phyloP scores from a whole-genome alignment of 2,329 filamentous ascomycete species.

The Zymoseptoria pseudotritici region DNA sequence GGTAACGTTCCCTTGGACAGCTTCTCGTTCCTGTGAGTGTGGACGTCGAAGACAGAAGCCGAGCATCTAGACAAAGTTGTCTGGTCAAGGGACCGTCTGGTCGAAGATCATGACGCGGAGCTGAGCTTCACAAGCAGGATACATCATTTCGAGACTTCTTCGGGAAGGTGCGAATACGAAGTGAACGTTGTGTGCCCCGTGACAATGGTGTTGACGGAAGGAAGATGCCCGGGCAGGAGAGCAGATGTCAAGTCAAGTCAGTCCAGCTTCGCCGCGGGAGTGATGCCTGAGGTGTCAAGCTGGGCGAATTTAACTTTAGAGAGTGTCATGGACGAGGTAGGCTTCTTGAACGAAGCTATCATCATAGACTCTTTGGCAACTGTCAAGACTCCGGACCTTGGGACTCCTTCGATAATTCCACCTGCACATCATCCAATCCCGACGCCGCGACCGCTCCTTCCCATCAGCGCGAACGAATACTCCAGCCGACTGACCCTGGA shows the following conservation, averaged over 20 bases:
- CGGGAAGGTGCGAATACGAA: neutral
- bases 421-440: neutral
- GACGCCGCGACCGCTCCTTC: neutral
- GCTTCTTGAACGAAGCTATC: neutral
- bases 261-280: neutral
- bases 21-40: too few species aligned
- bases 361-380: neutral
- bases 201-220: too few species aligned
- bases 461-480: neutral
- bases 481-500: neutral
- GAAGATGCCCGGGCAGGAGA: neutral
- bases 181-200: neutral
- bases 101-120: neutral
- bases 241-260: too few species aligned
- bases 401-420: neutral
- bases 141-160: neutral
- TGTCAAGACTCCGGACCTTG: neutral
- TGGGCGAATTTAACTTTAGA: neutral
- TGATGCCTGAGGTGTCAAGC: neutral
- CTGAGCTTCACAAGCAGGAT: neutral
- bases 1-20: too few species aligned
- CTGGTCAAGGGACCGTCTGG: too few species aligned
- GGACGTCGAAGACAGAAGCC: too few species aligned
- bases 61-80: too few species aligned
- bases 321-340: neutral